phyloP scores from a whole-genome alignment of 2,329 filamentous ascomycete genomes.

The Aspergillus thermomutatus region DNA sequence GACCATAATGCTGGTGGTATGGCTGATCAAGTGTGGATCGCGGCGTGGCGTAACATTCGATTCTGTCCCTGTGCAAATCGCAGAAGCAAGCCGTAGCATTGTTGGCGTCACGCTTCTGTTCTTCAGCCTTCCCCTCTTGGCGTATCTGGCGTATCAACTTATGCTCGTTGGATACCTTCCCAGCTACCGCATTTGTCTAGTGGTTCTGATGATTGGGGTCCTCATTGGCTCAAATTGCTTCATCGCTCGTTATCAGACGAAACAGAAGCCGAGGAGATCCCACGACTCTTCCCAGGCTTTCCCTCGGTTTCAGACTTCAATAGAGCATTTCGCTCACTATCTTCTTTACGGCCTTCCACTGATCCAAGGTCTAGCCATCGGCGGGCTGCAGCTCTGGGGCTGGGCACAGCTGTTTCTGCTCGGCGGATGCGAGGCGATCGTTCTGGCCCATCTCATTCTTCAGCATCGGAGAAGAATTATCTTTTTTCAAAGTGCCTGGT shows the following conservation, averaged over 20 bases:
- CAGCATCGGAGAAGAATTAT: background rate
- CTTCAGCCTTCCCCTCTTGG: conserved; percentile 6
- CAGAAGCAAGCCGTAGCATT: conserved; percentile 6
- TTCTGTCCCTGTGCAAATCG: background rate
- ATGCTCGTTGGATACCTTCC: conserved; percentile 1
- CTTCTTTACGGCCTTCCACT: conserved; percentile 7
- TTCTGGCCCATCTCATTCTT: background rate
- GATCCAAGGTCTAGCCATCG: conserved; percentile 8
- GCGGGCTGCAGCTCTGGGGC: conserved; percentile 6
- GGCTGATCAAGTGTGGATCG: background rate
- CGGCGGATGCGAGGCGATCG: background rate
- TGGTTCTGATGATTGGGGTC: background rate
- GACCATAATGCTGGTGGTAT: background rate
- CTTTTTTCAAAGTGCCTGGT: background rate
- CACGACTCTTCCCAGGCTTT: background rate
- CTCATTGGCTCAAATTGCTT: background rate
- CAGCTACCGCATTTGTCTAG: conserved; percentile 5
- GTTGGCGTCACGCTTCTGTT: conserved; percentile 7
- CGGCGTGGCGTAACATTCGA: background rate
- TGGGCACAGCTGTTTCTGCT: conserved; percentile 7
- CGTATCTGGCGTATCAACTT: conserved; percentile 3
- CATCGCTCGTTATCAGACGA: background rate
- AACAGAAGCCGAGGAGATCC: background rate
- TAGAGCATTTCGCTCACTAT: background rate
- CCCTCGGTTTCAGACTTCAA: background rate